phyloP scores from a whole-genome alignment of 2,329 filamentous ascomycete genomes.

The Davidsoniella virescens region DNA sequence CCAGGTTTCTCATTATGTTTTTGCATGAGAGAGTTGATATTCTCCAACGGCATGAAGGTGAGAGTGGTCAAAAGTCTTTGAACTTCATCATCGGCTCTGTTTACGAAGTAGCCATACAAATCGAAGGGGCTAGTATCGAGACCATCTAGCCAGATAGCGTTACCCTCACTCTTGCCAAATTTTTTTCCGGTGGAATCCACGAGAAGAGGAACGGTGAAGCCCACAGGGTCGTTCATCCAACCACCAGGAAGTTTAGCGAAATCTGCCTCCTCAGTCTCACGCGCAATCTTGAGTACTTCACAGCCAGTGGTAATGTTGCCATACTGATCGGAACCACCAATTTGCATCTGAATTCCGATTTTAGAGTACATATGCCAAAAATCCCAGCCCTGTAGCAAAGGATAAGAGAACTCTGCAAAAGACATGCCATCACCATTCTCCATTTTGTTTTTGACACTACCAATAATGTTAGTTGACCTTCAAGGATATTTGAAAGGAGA shows the following conservation, averaged over 20 bases:
- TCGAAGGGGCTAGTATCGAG: slow-evolving; percentile 71
- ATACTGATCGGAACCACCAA: slow-evolving; percentile 90
- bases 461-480: slow-evolving; percentile 14
- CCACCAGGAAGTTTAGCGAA: slow-evolving; percentile 23
- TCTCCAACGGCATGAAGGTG: slow-evolving; percentile 61
- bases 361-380: slow-evolving; percentile 74
- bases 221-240: slow-evolving; percentile 46
- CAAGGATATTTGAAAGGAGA: background rate
- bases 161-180: slow-evolving; percentile 87
- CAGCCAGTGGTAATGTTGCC: slow-evolving; percentile 90
- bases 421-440: slow-evolving; percentile 84
- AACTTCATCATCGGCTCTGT: slow-evolving; percentile 65
- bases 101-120: slow-evolving; percentile 79
- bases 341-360: slow-evolving; percentile 61
- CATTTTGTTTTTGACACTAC: slow-evolving; percentile 61
- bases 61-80: slow-evolving; percentile 73
- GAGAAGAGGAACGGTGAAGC: slow-evolving; percentile 79
- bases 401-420: slow-evolving; percentile 83
- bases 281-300: slow-evolving; percentile 64
- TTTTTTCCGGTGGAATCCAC: slow-evolving; percentile 76
- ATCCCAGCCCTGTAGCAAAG: slow-evolving; percentile 87
- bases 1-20: slow-evolving; percentile 52
- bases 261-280: slow-evolving; percentile 37
- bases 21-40: slow-evolving; percentile 53
- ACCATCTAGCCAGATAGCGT: slow-evolving; percentile 81